Conservation (phyloP, 345 rosid species). For the Ceriops decandra region DNA sequence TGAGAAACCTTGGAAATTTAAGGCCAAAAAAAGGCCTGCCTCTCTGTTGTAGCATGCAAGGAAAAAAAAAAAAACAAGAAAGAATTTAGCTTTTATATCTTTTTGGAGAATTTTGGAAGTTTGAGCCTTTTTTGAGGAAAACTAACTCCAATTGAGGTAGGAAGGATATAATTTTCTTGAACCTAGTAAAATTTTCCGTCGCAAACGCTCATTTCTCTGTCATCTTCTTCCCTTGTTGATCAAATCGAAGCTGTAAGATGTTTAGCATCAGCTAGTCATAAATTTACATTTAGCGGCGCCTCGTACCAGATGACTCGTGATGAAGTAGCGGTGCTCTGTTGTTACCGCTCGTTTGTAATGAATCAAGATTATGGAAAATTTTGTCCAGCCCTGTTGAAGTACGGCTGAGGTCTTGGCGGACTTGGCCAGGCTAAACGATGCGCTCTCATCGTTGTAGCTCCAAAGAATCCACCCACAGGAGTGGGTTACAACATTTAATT, state of each 20-base stretch:
- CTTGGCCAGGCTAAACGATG: too few species aligned
- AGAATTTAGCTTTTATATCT: constrained; percentile 12
- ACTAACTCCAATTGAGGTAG: constrained; percentile 22
- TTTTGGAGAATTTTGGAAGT: constrained; percentile 23
- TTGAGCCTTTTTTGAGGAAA: constrained; percentile 28
- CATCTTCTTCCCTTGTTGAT: not conserved
- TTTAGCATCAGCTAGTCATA: not conserved
- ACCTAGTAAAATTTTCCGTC: constrained; percentile 10
- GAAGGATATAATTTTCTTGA: constrained; percentile 20
- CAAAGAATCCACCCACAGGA: not conserved
- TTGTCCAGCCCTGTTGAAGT: too few species aligned
- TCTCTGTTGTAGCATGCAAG: constrained; percentile 43
- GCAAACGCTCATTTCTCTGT: not conserved
- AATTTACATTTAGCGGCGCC: too few species aligned
- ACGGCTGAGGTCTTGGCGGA: too few species aligned
- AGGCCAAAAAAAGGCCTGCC: constrained; percentile 22
- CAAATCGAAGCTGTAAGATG: not conserved
- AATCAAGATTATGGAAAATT: too few species aligned
- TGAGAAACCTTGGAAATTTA: constrained; percentile 29
- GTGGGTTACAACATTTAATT: not conserved
- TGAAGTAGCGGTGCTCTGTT: too few species aligned
- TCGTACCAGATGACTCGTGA: too few species aligned
- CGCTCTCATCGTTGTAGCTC: not conserved
- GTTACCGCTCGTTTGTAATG: too few species aligned
- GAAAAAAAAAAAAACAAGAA: constrained; percentile 3